phyloP scores from a whole-genome alignment of 83 land plant species.

The Isoetes engelmannii region DNA sequence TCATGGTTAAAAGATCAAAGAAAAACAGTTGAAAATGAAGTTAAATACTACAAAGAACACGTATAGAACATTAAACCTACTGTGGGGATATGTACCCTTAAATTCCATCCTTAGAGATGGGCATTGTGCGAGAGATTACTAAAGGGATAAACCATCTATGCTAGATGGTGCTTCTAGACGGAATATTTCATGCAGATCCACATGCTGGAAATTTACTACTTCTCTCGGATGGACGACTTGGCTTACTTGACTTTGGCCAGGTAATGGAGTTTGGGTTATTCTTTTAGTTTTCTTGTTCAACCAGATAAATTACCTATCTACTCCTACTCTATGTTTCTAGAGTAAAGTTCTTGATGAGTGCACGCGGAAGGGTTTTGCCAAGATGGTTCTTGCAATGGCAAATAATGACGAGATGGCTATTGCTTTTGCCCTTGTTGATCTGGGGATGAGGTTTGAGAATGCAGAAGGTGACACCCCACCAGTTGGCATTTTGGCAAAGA shows the following conservation, averaged over 20 bases:
- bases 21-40: too few relatives aligned
- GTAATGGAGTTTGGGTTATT: slow-evolving; percentile 14
- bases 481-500: slow-evolving; percentile 26
- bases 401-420: slow-evolving; percentile 24
- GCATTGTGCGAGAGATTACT: too few relatives aligned
- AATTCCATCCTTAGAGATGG: too few relatives aligned
- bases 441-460: slow-evolving; percentile 37
- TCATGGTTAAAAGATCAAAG: too few relatives aligned
- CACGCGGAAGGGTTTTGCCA: slow-evolving; percentile 27
- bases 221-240: slow-evolving; percentile 40
- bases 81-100: too few relatives aligned
- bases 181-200: slow-evolving; percentile 52
- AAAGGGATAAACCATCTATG: too few relatives aligned
- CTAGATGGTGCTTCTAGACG: slow-evolving; percentile 42
- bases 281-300: not conserved
- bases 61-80: too few relatives aligned
- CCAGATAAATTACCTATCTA: slow-evolving; percentile 1
- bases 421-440: slow-evolving; percentile 29
- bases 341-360: slow-evolving; percentile 34
- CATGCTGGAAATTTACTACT: slow-evolving; percentile 47
- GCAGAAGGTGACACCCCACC: slow-evolving; percentile 20
- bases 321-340: slow-evolving; percentile 13
- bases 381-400: slow-evolving; percentile 31
- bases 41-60: too few relatives aligned
- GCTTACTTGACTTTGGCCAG: slow-evolving; percentile 44